Evolutionary conservation across 345 rosid genomes (phyloP), one percentile per base, ranked within the genome.

Genomic region (Eucalyptus marginata): DNA sequence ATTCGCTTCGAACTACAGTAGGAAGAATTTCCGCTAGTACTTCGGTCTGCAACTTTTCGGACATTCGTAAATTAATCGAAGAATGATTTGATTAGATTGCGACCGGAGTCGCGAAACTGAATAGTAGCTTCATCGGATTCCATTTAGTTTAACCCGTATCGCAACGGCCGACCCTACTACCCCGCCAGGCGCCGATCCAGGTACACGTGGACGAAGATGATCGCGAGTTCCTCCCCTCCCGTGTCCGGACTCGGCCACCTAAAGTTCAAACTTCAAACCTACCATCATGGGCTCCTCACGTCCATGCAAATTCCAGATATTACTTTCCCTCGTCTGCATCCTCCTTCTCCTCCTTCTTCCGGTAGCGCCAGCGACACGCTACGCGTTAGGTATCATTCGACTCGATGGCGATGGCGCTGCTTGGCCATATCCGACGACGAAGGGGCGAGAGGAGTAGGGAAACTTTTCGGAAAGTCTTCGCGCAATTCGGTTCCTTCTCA

Each of bases 231-330:
- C 76, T 68, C 6, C 6, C 22, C 51, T 56, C 64, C 46, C 17
- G 16, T 83, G 89, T 59, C 84, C 33, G 14, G 24, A 83, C 51
- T 27, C 86, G 50, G 46, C 4, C 44, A 80, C 87, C 91, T 87
- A 59, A 50, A 4, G 17, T 86, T 89, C 91, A 87, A 90, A 91
- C 90, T 86, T 89, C 90, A 87, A 90, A 91, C 91, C 90, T 46
- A 88, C 89, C 86, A 59, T 27, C 24, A 22, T 13, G 88, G 36
- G 13, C 49, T 49, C 44, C 44, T 87, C 49, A 8, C 25, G 18
- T n/a, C 90, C 90, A 64, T 58, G 50, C 89, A 83, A 29, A 33
- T n/a, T 27, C 44, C 46, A 47, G 83, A 88, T 49, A 68, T 88
- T 66, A 4, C 56, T 86, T 18, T 4, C 58, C 58, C 4, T 86